phyloP scores from a whole-genome alignment of 2,329 filamentous ascomycete species.

The Davidsoniella eucalypti region DNA sequence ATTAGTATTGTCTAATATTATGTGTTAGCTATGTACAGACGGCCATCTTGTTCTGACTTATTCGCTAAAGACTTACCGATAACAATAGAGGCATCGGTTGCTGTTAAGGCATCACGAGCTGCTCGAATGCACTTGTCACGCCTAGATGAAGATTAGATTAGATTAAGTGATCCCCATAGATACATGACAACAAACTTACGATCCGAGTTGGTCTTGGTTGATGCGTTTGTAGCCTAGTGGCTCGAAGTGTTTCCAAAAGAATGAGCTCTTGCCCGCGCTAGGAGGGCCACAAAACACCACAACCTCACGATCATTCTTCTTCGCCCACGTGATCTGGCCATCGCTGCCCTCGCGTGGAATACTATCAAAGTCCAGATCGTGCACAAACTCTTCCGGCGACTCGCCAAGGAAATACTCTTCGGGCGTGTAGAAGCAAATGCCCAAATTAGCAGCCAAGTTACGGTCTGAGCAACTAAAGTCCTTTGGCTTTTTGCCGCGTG shows the following conservation, averaged over 20 bases:
- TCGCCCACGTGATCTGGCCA: slow-evolving; percentile 29
- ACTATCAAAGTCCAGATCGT: slow-evolving; percentile 53
- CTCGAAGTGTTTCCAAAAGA: slow-evolving; percentile 63
- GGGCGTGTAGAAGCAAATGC: slow-evolving; percentile 66
- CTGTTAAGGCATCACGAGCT: slow-evolving; percentile 47
- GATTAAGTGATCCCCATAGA: not conserved
- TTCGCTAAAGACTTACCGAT: slow-evolving; percentile 45
- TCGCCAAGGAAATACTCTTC: slow-evolving; percentile 80
- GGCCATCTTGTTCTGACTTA: not conserved
- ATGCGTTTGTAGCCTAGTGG: slow-evolving; percentile 68
- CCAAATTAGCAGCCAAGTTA: slow-evolving; percentile 74
- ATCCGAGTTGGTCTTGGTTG: slow-evolving; percentile 82
- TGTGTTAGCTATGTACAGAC: not conserved
- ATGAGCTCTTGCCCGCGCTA: slow-evolving; percentile 81
- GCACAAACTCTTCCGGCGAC: slow-evolving; percentile 44
- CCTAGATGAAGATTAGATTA: slow-evolving; percentile 16
- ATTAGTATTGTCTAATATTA: slow-evolving; percentile 75
- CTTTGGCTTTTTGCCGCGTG: slow-evolving; percentile 25
- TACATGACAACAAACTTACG: slow-evolving; percentile 20
- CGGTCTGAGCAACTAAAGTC: slow-evolving; percentile 53
- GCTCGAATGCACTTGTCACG: slow-evolving; percentile 54
- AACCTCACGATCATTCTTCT: slow-evolving; percentile 52
- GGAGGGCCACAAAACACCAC: slow-evolving; percentile 80
- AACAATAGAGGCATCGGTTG: slow-evolving; percentile 51
- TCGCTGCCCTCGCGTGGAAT: slow-evolving; percentile 25